Evolutionary conservation across 352 stramenopile species (phyloP).

Genomic region (Phytopythium ostracodes): DNA sequence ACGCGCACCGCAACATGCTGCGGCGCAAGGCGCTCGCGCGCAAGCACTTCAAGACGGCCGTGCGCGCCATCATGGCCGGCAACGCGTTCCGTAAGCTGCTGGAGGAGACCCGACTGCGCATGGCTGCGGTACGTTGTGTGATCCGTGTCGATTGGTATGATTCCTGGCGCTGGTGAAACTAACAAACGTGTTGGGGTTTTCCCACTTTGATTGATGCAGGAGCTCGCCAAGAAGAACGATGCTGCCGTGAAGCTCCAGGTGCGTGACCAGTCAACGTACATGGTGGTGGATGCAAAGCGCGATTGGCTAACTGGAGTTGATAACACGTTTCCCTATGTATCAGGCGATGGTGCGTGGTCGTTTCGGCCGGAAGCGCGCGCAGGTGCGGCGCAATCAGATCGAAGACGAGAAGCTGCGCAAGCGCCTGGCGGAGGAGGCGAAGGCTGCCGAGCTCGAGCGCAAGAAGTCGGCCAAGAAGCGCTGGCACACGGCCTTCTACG

Average conservation of each 20-base stretch:
- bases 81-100: slow-evolving; percentile 75
- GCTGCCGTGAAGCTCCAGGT: slow-evolving; percentile 73
- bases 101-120: slow-evolving; percentile 39
- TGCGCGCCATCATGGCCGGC: slow-evolving; percentile 53
- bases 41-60: slow-evolving; percentile 70
- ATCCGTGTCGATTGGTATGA: not conserved
- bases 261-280: not conserved
- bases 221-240: slow-evolving; percentile 38
- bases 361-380: slow-evolving; percentile 68
- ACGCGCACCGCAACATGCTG: slow-evolving; percentile 56
- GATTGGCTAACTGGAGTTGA: not conserved
- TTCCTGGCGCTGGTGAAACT: not conserved
- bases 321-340: not conserved
- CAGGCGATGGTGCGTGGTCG: slow-evolving; percentile 74
- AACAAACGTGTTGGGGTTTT: not conserved
- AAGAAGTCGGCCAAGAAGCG: slow-evolving; percentile 80
- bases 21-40: slow-evolving; percentile 61
- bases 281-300: not conserved
- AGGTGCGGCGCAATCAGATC: slow-evolving; percentile 56
- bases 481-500: slow-evolving; percentile 68
- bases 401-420: slow-evolving; percentile 78
- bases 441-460: slow-evolving; percentile 49
- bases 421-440: slow-evolving; percentile 70
- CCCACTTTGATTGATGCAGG: slow-evolving; percentile 4
- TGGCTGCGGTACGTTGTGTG: slow-evolving; percentile 18